These are phyloP conservation scores for Xylaria sp. DNA, from an alignment of 2,329 filamentous ascomycete species.

Conservation along the genomic window DNA sequence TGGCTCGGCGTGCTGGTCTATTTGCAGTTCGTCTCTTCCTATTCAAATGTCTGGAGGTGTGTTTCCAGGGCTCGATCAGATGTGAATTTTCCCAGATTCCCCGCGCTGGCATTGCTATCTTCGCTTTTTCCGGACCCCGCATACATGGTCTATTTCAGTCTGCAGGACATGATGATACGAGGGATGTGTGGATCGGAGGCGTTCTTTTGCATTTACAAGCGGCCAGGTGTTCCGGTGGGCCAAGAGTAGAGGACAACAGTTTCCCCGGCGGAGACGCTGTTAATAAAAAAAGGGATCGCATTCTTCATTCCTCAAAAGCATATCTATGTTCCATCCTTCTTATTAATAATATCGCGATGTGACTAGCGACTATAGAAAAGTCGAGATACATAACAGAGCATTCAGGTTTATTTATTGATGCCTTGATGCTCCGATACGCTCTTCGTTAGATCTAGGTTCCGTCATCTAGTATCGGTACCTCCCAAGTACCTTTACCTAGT, in stretches of 20 bases:
- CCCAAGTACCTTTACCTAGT: not conserved
- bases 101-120: conserved; percentile 20
- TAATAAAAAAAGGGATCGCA: conserved; percentile 27
- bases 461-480: not conserved
- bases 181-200: conserved; percentile 30
- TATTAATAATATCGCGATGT: not conserved
- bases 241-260: conserved; percentile 32
- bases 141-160: conserved; percentile 23
- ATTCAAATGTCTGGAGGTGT: not conserved
- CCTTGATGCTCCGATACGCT: not conserved
- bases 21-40: conserved; percentile 1
- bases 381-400: not conserved
- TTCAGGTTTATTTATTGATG: not conserved
- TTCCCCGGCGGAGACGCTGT: conserved; percentile 23
- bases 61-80: conserved; percentile 13
- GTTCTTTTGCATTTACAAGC: conserved; percentile 38
- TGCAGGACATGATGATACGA: conserved; percentile 34
- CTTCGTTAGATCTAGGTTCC: not conserved
- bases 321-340: not conserved
- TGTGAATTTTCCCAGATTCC: conserved; percentile 30
- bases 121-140: conserved; percentile 2
- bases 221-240: conserved; percentile 27
- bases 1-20: conserved; percentile 10
- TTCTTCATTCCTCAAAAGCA: conserved; percentile 25
- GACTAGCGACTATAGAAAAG: not conserved